Percentiles rank a stretch among this genome's conserved stretches.
phyloP scores from a whole-genome alignment of 495 filamentous ascomycete genomes.

The Thozetella sp. region DNA sequence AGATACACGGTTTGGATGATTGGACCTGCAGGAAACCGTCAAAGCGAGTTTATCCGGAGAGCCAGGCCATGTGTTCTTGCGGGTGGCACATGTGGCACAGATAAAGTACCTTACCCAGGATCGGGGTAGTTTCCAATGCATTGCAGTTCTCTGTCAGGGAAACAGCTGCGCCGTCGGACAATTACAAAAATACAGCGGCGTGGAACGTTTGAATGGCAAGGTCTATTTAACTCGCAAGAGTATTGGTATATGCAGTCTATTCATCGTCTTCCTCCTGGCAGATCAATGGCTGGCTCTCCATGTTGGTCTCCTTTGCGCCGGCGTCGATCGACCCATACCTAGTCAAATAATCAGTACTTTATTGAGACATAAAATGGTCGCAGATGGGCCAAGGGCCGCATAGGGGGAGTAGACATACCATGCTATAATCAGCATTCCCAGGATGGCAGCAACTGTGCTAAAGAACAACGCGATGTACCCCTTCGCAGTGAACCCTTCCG shows the following conservation, averaged over 20 bases:
- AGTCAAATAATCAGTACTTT: neutral
- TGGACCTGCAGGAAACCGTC: too few species aligned
- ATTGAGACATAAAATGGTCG: neutral
- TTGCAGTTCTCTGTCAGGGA: too few species aligned
- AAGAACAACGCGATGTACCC: constrained; percentile 68
- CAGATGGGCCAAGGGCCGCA: neutral
- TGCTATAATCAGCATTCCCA: constrained; percentile 38
- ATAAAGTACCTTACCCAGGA: too few species aligned
- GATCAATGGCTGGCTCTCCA: neutral
- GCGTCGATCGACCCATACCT: neutral
- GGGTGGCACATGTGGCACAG: too few species aligned
- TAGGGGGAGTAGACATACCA: neutral
- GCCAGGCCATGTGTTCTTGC: too few species aligned
- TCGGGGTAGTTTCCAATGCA: too few species aligned
- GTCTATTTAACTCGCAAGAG: too few species aligned
- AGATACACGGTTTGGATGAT: too few species aligned
- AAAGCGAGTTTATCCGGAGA: too few species aligned
- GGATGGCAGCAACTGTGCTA: constrained; percentile 56
- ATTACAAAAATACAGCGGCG: too few species aligned
- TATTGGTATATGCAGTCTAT: neutral
- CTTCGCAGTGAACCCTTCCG: constrained; percentile 51
- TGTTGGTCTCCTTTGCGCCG: neutral
- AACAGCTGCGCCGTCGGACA: too few species aligned
- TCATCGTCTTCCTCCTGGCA: neutral
- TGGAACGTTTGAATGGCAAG: too few species aligned